phyloP scores from a whole-genome alignment of 345 rosid genomes.

The Citrus cavaleriei region DNA sequence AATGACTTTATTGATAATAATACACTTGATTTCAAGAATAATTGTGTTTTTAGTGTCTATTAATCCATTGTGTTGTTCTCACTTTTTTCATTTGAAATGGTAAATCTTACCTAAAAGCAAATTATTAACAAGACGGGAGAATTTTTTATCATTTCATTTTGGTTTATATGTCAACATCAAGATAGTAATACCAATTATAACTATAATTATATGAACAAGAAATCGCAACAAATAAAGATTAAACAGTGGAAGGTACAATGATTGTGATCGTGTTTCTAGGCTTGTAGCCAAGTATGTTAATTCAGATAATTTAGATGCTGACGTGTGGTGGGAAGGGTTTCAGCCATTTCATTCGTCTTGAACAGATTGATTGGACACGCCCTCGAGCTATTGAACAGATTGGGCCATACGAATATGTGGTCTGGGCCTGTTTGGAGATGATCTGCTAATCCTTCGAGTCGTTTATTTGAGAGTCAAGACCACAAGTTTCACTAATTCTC shows the following conservation, averaged over 20 bases:
- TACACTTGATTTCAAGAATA: neutral
- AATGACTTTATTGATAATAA: constrained; percentile 3
- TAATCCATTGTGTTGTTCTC: neutral
- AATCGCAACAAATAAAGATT: constrained; percentile 20
- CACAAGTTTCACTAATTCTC: too few species aligned
- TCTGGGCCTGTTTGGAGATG: too few species aligned
- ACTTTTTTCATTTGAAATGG: neutral
- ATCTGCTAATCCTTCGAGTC: too few species aligned
- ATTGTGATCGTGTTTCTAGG: neutral
- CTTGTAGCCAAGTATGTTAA: neutral
- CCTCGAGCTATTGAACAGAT: too few species aligned
- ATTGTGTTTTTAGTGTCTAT: constrained; percentile 14
- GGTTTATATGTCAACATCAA: constrained; percentile 39
- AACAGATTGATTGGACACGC: too few species aligned
- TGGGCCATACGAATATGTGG: too few species aligned
- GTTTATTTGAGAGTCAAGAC: too few species aligned
- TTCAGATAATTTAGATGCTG: neutral
- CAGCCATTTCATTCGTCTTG: too few species aligned
- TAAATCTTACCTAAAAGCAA: constrained; percentile 25
- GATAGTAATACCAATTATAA: constrained; percentile 30
- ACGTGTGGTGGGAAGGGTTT: neutral
- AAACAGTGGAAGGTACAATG: constrained; percentile 17
- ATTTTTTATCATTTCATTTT: constrained; percentile 31
- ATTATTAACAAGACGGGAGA: neutral
- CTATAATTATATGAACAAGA: constrained; percentile 26